Evolutionary conservation across 345 rosid genomes (phyloP).

Genomic region (Erodium maritimum): DNA sequence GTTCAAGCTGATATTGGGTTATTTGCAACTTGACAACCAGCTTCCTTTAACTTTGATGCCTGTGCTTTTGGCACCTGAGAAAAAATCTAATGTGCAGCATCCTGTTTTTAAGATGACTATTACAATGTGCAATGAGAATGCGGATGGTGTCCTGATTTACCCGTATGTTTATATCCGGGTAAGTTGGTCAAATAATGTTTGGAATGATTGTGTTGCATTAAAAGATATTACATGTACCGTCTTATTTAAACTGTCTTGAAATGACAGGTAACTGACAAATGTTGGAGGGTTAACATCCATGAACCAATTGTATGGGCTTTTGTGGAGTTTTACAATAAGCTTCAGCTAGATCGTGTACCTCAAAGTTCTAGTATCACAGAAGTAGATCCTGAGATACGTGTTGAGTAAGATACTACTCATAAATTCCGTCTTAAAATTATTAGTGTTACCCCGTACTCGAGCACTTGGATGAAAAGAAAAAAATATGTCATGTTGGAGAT

Average conservation of each 20-base stretch:
- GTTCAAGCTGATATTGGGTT: constrained; percentile 84
- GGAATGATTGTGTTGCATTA: too few species aligned
- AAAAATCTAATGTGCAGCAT: constrained; percentile 51
- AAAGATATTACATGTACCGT: constrained; percentile 7
- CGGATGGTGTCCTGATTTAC: constrained; percentile 67
- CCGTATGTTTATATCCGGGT: constrained; percentile 91
- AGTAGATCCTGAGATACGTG: constrained; percentile 94
- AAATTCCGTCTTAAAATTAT: background rate
- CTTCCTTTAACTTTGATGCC: constrained; percentile 93
- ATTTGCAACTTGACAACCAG: constrained; percentile 88
- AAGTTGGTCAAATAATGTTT: constrained; percentile 14
- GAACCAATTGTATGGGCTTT: constrained; percentile 96
- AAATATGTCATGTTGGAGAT: background rate
- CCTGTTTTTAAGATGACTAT: constrained; percentile 91
- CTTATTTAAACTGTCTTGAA: constrained; percentile 4
- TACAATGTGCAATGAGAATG: constrained; percentile 61
- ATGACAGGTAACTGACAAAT: constrained; percentile 65
- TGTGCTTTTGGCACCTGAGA: constrained; percentile 80
- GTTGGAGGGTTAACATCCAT: constrained; percentile 84
- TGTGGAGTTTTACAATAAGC: constrained; percentile 64
- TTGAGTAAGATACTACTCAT: constrained; percentile 46
- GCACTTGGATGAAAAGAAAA: too few species aligned
- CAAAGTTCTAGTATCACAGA: constrained; percentile 53
- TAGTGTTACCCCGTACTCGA: background rate
- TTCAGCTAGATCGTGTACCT: constrained; percentile 70